Evolutionary conservation across 495 filamentous ascomycete species (phyloP).

Genomic region (Penicillium fimorum): DNA sequence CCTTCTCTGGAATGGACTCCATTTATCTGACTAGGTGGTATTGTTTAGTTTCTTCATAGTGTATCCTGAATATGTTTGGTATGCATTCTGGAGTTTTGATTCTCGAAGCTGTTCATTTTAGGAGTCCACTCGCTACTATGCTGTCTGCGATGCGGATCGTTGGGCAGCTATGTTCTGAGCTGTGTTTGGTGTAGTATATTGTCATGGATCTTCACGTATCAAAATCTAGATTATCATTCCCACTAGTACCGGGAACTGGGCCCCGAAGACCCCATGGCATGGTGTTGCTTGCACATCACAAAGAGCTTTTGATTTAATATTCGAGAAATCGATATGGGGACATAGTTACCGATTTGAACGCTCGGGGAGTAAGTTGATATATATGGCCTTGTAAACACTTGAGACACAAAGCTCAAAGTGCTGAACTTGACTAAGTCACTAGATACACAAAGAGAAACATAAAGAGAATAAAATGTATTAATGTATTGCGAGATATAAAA

Average conservation of each 20-base stretch:
- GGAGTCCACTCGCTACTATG: background rate
- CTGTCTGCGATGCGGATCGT: background rate
- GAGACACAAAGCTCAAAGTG: background rate
- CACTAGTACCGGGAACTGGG: background rate
- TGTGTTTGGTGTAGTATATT: background rate
- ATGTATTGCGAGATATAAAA: background rate
- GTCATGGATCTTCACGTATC: background rate
- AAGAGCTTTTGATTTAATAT: background rate
- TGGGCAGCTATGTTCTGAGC: background rate
- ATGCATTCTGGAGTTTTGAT: background rate
- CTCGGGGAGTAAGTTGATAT: background rate
- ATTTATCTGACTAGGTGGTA: slow-evolving; percentile 13
- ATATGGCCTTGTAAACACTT: background rate
- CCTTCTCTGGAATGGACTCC: slow-evolving; percentile 24
- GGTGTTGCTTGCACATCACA: background rate
- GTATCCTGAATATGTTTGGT: background rate
- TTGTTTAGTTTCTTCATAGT: background rate
- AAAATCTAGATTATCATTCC: background rate
- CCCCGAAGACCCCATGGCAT: background rate
- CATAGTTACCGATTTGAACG: background rate
- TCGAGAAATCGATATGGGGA: background rate
- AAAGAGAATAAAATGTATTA: background rate
- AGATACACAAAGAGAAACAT: background rate
- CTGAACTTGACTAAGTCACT: background rate
- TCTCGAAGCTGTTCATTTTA: background rate